Conservation (phyloP, 306 rosid genomes). For the Potentilla sterilis region DNA sequence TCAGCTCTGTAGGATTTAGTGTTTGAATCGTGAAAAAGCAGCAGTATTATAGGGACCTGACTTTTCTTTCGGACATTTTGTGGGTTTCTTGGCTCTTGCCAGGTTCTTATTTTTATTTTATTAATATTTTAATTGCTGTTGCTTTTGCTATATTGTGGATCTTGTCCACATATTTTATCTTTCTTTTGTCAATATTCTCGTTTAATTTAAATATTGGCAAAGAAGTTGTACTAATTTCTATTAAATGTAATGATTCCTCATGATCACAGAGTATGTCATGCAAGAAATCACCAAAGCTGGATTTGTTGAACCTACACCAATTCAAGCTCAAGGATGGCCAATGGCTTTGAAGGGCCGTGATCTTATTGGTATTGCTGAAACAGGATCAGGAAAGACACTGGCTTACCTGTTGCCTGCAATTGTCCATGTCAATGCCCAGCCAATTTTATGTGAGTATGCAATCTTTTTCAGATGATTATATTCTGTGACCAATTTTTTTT, state of each 20-base stretch:
- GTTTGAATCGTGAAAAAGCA: neutral
- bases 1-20: neutral
- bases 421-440: slow-evolving; percentile 98
- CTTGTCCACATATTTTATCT: neutral
- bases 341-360: slow-evolving; percentile 98
- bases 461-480: slow-evolving; percentile 15
- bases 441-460: slow-evolving; percentile 63
- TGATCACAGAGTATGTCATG: slow-evolving; percentile 69
- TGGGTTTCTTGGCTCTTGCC: neutral
- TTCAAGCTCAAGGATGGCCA: slow-evolving; percentile 99
- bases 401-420: slow-evolving; percentile 96
- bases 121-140: neutral
- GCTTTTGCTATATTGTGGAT: neutral
- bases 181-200: neutral
- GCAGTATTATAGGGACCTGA: neutral
- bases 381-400: slow-evolving; percentile 98
- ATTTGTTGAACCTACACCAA: slow-evolving; percentile 91
- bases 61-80: neutral
- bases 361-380: slow-evolving; percentile 96
- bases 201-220: neutral
- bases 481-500: neutral
- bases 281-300: slow-evolving; percentile 89
- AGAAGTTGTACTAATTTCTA: slow-evolving; percentile 7
- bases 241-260: slow-evolving; percentile 15
- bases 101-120: neutral